Evolutionary conservation across 306 rosid species (phyloP), one percentile per base, ranked within the genome.

Genomic region (Pachyrhizus erosus): DNA sequence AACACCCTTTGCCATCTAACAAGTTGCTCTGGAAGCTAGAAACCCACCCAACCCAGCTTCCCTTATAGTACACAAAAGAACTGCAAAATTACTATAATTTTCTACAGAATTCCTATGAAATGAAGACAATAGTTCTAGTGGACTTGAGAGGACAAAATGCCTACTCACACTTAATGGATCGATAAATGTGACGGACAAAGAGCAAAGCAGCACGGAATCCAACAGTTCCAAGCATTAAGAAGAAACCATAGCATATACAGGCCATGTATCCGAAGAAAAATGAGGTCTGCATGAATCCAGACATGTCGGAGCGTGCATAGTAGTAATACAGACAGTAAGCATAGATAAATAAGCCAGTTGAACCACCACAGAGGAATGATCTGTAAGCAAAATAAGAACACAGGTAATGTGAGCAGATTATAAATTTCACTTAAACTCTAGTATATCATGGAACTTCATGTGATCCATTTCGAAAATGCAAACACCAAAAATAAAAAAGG

Each of bases 41-140:
- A 65, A 87, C 84, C 87, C 87, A 58, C 83, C 68, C 73, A 74
- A 49, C 77, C 80, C 81, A 86, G 84, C 87, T 79, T 82, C 83
- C 81, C 84, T 84, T 84, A 74, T 45, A 78, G 83, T 86, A 85
- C 87, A 87, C 58, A 80, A 27, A 81, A 77, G 76, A 75, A 75
- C 90, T 78, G 82, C 91, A 91, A 93, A 93, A 93, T 82, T 80
- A 88, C 91, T 88, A 77, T 76, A 83, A 49, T 80, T 87, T 86
- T 84, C 93, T 88, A 83, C 88, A 90, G 60, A 64, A 78, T 64
- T 80, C 90, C 92, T 82, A 88, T 70, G 80, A 66, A 83, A 81
- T 66, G 67, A 78, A 67, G 80, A 88, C 40, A 78, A 58, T 61
- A 37, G 77, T 80, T 79, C 82, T 75, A 57, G 18, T 69, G 31